Percentiles rank a stretch among this genome's conserved stretches.
phyloP scores from a whole-genome alignment of 1,139 yeast species.

The Yamadazyma triangularis region DNA sequence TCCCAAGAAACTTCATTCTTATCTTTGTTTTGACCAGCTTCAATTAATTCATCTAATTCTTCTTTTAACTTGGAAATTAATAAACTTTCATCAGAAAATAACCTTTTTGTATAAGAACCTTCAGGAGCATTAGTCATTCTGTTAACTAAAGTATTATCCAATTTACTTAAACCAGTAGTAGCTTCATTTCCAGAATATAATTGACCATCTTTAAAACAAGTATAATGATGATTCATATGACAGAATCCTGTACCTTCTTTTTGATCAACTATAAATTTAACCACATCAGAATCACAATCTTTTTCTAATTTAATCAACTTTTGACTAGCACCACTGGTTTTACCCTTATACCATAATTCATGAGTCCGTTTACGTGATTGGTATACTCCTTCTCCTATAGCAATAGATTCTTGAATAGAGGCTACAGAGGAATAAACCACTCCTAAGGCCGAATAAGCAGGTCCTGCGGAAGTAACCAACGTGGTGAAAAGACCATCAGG shows the following conservation, averaged over 20 bases:
- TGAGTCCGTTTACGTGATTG: slow-evolving; percentile 86
- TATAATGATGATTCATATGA: slow-evolving; percentile 65
- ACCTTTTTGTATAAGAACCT: slow-evolving; percentile 88
- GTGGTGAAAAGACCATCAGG: slow-evolving; percentile 84
- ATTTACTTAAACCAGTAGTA: slow-evolving; percentile 55
- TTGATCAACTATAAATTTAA: slow-evolving; percentile 82
- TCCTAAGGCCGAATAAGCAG: slow-evolving; percentile 61
- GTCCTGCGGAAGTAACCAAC: slow-evolving; percentile 65
- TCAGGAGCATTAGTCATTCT: slow-evolving; percentile 67
- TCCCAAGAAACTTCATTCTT: slow-evolving; percentile 84
- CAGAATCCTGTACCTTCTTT: slow-evolving; percentile 81
- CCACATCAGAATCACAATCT: slow-evolving; percentile 92
- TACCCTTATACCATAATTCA: slow-evolving; percentile 90
- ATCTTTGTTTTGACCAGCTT: slow-evolving; percentile 55
- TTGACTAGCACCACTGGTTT: slow-evolving; percentile 93
- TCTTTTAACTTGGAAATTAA: slow-evolving; percentile 86
- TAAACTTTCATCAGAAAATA: slow-evolving; percentile 72
- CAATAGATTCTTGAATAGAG: slow-evolving; percentile 77
- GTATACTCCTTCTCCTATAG: slow-evolving; percentile 83
- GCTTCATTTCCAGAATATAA: slow-evolving; percentile 38
- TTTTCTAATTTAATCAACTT: slow-evolving; percentile 56
- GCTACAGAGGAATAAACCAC: slow-evolving; percentile 84
- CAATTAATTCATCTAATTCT: slow-evolving; percentile 94
- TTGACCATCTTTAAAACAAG: slow-evolving; percentile 63
- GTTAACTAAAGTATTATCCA: slow-evolving; percentile 60